Base-by-base conservation (phyloP, 768 basidiomycete genomes). In the Tephrocybe sp. region DNA sequence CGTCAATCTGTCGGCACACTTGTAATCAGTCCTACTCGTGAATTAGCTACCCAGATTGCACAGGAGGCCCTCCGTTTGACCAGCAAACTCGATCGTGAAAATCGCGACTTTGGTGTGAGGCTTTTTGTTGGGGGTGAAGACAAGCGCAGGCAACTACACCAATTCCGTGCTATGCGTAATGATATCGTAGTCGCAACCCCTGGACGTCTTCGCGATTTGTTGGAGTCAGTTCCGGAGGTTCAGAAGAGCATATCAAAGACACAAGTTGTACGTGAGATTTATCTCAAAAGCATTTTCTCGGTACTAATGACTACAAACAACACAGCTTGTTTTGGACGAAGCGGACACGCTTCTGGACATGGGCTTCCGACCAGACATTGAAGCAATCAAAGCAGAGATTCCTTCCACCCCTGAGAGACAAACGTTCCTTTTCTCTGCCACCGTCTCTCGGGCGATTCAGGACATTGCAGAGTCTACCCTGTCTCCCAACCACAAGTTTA, bases 141-240 rank as follows among this genome's bases (percentile, higher is more conserved):
- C 66, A 88, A 85, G 65, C 48, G 72, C 1, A 58, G 55, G 25
- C 94, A 98, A 68, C 65, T 93, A 61, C 73, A 80, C 7, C 78
- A 84, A 1, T 97, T 84, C 81, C 72, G 69, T 59, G 64, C 68
- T 15, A 79, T 81, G 2, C 68, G 84, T 36, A 80, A 83, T 55
- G 93, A 97, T 63, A 81, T 96, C 45, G 83, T 96, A 38, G 90
- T 97, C 28, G 85, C 85, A 0, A 98, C 94, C 0, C 92, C 94
- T n/a, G 94, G 94, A 39, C 80, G 94, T 18, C 67, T 97, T 45
- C 75, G 82, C 51, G 93, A 96, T 66, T 58, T 92, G 36, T 62
- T 96, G 46, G 68, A 78, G 50, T 77, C 71, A 39, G 84, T 85
- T 48, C 74, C 77, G 0, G 75, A 75, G 2, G 76, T 94, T 9